A percentile compares a stretch with the other conserved stretches of the same genome.
Conservation (phyloP, 2,329 filamentous ascomycete species). For the Nemania abortiva region DNA sequence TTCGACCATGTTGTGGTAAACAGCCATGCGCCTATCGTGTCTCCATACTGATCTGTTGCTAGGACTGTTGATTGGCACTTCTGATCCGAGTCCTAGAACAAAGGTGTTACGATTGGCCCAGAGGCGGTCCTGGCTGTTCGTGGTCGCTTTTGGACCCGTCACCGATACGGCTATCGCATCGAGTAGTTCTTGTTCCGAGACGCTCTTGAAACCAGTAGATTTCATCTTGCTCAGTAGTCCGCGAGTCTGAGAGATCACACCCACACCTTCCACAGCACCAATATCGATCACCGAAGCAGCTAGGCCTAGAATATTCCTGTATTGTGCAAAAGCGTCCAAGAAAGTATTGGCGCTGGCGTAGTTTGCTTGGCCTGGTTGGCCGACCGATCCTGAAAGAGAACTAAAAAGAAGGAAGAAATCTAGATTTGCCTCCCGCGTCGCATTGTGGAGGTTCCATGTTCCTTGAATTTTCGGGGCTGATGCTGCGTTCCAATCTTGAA, state of each 20-base stretch:
- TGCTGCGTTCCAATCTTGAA: conserved; percentile 50
- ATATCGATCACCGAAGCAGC: conserved; percentile 49
- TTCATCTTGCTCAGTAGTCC: too few relatives aligned
- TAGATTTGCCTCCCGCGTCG: conserved; percentile 35
- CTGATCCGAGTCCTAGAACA: background rate
- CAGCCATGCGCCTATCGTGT: background rate
- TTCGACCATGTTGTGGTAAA: background rate
- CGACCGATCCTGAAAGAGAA: conserved; percentile 48
- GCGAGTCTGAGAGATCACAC: conserved; percentile 41
- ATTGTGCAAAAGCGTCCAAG: conserved; percentile 52
- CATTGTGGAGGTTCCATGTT: conserved; percentile 56
- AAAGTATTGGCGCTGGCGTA: conserved; percentile 55
- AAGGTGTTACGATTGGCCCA: background rate
- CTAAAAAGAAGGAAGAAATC: conserved; percentile 57
- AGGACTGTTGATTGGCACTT: background rate
- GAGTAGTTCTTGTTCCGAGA: too few relatives aligned
- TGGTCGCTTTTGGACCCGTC: too few relatives aligned
- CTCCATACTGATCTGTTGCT: background rate
- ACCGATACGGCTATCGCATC: too few relatives aligned
- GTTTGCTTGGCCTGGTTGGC: conserved; percentile 50
- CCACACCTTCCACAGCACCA: conserved; percentile 53
- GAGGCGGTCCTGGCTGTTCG: too few relatives aligned
- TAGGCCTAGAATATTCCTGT: conserved; percentile 48
- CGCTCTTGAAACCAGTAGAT: too few relatives aligned
- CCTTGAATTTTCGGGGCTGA: conserved; percentile 55